Conservation (phyloP, 1,284 basidiomycete species). For the Papiliotrema terrestris region DNA sequence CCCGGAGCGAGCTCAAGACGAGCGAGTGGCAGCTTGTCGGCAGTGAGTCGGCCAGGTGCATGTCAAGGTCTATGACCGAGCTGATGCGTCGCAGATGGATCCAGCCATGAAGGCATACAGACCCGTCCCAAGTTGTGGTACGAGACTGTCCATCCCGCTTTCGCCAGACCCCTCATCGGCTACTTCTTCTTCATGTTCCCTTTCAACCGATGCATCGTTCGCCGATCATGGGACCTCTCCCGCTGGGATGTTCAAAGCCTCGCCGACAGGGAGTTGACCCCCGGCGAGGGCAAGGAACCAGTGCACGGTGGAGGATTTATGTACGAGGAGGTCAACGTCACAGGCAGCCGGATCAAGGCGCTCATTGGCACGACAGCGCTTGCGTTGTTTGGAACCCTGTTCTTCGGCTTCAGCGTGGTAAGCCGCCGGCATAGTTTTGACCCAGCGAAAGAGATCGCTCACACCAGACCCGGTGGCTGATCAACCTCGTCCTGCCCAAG, state of each 20-base stretch:
- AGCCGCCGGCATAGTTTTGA: not conserved
- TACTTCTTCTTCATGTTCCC: conserved; percentile 61
- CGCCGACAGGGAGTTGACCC: not conserved
- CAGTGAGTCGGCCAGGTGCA: not conserved
- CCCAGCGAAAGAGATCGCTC: not conserved
- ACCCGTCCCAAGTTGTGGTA: conserved; percentile 52
- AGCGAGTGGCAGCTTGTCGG: conserved; percentile 36
- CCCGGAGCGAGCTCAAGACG: conserved; percentile 48
- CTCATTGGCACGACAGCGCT: conserved; percentile 13
- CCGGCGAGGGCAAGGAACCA: conserved; percentile 13
- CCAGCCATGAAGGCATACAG: not conserved
- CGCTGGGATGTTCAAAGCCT: conserved; percentile 38
- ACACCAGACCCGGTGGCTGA: conserved; percentile 3
- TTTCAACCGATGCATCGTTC: conserved; percentile 65
- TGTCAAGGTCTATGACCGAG: not conserved
- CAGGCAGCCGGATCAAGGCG: conserved; percentile 14
- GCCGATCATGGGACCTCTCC: conserved; percentile 72
- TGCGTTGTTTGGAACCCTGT: conserved; percentile 34
- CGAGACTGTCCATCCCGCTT: conserved; percentile 48
- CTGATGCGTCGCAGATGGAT: not conserved
- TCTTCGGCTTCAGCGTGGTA: conserved; percentile 20
- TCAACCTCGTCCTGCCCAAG: not conserved
- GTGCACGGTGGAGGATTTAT: conserved; percentile 63
- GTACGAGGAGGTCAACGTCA: conserved; percentile 66
- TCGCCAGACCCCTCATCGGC: conserved; percentile 54